Base-by-base conservation (phyloP, 176 grass and related monocot species). In the Musa beccarii region DNA sequence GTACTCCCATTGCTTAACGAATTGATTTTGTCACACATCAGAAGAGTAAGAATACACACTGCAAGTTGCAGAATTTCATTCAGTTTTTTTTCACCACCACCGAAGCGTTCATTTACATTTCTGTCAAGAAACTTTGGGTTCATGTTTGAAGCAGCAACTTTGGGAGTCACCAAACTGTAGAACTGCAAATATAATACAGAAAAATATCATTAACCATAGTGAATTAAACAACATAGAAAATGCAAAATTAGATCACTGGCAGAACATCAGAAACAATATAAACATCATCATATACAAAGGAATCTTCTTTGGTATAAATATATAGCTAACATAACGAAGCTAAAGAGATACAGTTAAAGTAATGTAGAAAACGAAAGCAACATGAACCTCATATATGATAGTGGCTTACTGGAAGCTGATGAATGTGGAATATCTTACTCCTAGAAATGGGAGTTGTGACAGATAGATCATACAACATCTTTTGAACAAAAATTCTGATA, bases 51-150 rank as follows among this genome's bases (percentile, higher is more conserved):
- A 11, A 64, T 81, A 80, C 88, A 68, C 93, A 98, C 90, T 34
- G 88, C 92, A 79, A 98, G 90, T 84, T 98, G 95, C 78, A 98
- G 77, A 86, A 98, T 98, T 78, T 98, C 90, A 75, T 98, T 93
- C 71, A 86, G 84, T 79, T 98, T 98, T 85, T 86, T 98, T 87
- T 98, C 95, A 65, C 95, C 95, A 63, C 95, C 95, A 66, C 90
- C 93, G 76, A 98, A 98, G 63, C 90, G 88, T 91, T 93, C 95
- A 71, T 98, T 98, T 23, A 98, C 95, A 85, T 93, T 93, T 75
- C 90, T 89, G 67, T 98, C 86, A 54, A 98, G 88, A 62, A 99
- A 91, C 28, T 78, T 85, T 43, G 73, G 80, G 17, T 99, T 84
- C 95, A 99, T 94, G 76, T 91, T 94, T 77, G 94, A 64, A 54